Conservation (phyloP, 306 rosid genomes). For the Alnus rubra region DNA sequence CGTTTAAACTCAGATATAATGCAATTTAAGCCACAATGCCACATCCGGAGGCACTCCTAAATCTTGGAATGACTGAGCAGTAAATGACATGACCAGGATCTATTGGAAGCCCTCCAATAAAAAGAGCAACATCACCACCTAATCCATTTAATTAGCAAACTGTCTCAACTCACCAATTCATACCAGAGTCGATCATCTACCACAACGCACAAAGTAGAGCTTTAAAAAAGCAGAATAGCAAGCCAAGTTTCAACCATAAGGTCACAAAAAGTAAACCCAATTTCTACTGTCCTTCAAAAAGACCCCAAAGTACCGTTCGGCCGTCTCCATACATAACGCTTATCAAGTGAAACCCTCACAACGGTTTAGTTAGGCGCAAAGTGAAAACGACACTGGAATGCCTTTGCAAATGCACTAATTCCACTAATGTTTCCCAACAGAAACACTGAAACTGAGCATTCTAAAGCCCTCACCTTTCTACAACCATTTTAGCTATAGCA, state of each 20-base stretch:
- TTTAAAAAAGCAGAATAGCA: neutral
- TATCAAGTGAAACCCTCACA: neutral
- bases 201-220: neutral
- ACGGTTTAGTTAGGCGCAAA: neutral
- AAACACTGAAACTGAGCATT: neutral
- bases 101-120: neutral
- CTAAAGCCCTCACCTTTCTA: neutral
- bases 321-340: neutral
- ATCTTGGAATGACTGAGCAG: neutral
- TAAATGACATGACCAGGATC: neutral
- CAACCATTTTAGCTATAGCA: neutral
- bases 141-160: neutral
- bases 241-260: neutral
- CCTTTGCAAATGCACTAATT: neutral
- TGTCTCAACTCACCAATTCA: neutral
- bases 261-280: neutral
- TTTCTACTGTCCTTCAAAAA: neutral
- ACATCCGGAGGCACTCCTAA: neutral
- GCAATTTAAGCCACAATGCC: slow-evolving; percentile 3
- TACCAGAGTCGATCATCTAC: neutral
- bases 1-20: neutral
- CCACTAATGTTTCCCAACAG: neutral
- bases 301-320: neutral
- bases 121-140: neutral
- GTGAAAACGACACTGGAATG: neutral